These are phyloP conservation scores for Sisymbrium altissimum DNA, from an alignment of 345 rosid species.

Conservation along the genomic window DNA sequence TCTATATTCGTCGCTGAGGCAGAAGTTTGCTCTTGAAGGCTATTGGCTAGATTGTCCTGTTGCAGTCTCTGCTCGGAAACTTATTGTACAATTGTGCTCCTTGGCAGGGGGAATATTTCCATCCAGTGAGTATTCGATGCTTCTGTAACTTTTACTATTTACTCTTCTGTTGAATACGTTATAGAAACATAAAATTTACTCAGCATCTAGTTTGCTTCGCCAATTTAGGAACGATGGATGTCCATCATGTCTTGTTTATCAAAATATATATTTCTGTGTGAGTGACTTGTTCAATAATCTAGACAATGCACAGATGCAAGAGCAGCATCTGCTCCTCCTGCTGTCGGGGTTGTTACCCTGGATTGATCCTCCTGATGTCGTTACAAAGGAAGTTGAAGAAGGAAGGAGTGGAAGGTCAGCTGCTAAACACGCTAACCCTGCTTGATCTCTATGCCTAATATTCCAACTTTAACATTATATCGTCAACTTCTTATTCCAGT, in stretches of 20 bases:
- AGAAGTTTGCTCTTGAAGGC: slow-evolving; percentile 63
- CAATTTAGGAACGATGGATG: slow-evolving; percentile 3
- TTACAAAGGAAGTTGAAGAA: slow-evolving; percentile 71
- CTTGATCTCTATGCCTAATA: slow-evolving; percentile 30
- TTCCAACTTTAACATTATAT: slow-evolving; percentile 18
- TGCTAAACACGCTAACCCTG: slow-evolving; percentile 13
- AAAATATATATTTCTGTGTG: slow-evolving; percentile 19
- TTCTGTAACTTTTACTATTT: slow-evolving; percentile 12
- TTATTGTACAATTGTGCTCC: slow-evolving; percentile 87
- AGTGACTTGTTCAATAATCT: slow-evolving; percentile 43
- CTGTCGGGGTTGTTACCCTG: slow-evolving; percentile 83
- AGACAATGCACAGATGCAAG: slow-evolving; percentile 72
- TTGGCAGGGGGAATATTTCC: slow-evolving; percentile 77
- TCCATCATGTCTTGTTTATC: slow-evolving; percentile 2
- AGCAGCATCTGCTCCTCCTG: slow-evolving; percentile 77
- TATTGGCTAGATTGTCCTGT: slow-evolving; percentile 92
- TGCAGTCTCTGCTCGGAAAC: slow-evolving; percentile 93
- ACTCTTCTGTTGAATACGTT: slow-evolving; percentile 8
- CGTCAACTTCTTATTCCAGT: slow-evolving; percentile 45
- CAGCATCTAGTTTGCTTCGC: slow-evolving; percentile 6
- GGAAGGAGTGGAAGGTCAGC: slow-evolving; percentile 90
- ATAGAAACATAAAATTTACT: slow-evolving; percentile 1
- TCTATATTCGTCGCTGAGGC: slow-evolving; percentile 74
- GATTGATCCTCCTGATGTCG: slow-evolving; percentile 86
- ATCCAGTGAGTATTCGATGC: slow-evolving; percentile 50